A percentile compares a stretch with the other conserved stretches of the same genome.
Conservation (phyloP, 2,329 filamentous ascomycete genomes). For the Immersiporthe knoxdaviesiana region DNA sequence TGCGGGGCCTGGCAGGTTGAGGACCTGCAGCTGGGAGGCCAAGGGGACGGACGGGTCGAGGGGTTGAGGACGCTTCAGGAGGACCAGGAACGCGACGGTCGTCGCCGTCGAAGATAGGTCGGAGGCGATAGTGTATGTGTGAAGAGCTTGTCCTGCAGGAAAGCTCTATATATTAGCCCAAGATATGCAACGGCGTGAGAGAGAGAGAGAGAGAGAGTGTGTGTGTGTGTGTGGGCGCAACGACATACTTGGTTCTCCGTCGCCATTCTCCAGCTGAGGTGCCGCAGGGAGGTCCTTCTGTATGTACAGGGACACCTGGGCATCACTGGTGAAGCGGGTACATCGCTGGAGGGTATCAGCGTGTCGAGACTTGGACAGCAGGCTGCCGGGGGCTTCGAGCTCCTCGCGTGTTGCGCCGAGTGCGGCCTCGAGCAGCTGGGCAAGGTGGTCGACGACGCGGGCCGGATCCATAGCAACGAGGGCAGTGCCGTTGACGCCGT, state of each 20-base stretch:
- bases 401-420: constrained; percentile 77
- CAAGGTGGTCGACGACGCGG: constrained; percentile 72
- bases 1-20: constrained; percentile 84
- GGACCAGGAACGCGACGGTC: constrained; percentile 83
- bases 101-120: constrained; percentile 80
- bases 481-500: constrained; percentile 40
- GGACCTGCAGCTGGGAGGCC: constrained; percentile 86
- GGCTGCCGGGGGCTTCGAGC: constrained; percentile 77
- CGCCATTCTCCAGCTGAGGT: constrained; percentile 54
- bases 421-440: constrained; percentile 70
- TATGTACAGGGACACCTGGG: constrained; percentile 86
- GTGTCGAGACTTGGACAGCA: constrained; percentile 74
- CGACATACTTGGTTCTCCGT: constrained; percentile 49
- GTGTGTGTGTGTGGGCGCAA: background rate
- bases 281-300: constrained; percentile 75
- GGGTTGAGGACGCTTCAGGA: constrained; percentile 86
- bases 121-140: constrained; percentile 78
- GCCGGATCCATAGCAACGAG: constrained; percentile 67
- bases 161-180: background rate
- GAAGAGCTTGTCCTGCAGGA: constrained; percentile 53
- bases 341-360: constrained; percentile 85
- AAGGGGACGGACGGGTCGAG: constrained; percentile 84
- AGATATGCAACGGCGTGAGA: too few species aligned
- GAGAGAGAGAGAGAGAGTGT: background rate
- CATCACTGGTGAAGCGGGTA: constrained; percentile 84